phyloP scores from a whole-genome alignment of 352 stramenopile genomes.

The Phytopythium chamaehyphon region DNA sequence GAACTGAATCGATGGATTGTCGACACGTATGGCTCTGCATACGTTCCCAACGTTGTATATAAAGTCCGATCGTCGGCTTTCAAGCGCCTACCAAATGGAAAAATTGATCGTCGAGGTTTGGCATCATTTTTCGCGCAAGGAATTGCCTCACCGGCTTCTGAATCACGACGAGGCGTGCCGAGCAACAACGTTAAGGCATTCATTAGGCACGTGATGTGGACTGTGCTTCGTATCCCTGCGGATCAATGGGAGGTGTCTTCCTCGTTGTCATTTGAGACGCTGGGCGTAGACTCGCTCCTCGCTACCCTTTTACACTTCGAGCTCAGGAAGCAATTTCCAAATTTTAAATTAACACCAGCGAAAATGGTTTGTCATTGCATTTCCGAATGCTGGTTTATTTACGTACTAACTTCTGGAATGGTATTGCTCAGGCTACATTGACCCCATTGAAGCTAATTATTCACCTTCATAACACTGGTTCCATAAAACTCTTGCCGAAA shows the following conservation, averaged over 20 bases:
- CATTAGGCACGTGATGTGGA: not conserved
- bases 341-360: conserved; percentile 6
- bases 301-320: conserved; percentile 44
- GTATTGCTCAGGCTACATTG: not conserved
- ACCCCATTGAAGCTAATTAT: too few relatives aligned
- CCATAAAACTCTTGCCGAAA: too few relatives aligned
- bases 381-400: not conserved
- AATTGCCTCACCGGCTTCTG: not conserved
- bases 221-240: not conserved
- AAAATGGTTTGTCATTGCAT: conserved; percentile 18
- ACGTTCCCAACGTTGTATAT: conserved; percentile 24
- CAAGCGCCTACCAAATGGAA: conserved; percentile 28
- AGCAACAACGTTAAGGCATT: not conserved
- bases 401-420: not conserved
- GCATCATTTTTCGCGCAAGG: conserved; percentile 6
- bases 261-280: conserved; percentile 24
- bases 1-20: conserved; percentile 24
- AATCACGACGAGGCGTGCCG: too few relatives aligned
- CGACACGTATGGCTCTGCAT: conserved; percentile 22
- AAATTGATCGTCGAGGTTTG: conserved; percentile 30
- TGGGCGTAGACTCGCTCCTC: conserved; percentile 55
- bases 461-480: too few relatives aligned
- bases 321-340: conserved; percentile 17
- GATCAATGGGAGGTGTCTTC: not conserved
- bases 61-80: conserved; percentile 11